Base-by-base conservation (phyloP, 1,284 basidiomycete genomes). In the Sparassis latifolia region DNA sequence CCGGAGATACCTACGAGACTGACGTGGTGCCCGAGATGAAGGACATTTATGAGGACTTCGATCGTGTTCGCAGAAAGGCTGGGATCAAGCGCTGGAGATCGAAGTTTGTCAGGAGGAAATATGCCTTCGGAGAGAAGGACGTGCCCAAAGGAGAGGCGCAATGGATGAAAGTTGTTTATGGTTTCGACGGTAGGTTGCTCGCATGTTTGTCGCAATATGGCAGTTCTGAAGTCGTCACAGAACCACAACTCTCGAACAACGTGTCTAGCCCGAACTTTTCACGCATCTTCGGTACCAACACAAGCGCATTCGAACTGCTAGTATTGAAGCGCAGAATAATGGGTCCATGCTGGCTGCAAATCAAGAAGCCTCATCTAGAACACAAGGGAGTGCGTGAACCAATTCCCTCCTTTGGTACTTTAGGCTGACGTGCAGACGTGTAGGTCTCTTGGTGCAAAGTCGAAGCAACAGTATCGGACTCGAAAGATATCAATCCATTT, bases 361-460 rank as follows among this genome's bases (percentile, higher is more conserved):
- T 20, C 20, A 20, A 20, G 20, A 20, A 20, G 20, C 20, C 20
- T 20, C 45, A 77, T 89, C 5, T 60, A 96, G 97, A n/a, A 89
- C 94, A 7, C 92, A 86, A 59, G 95, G 94, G 1, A 91, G 75
- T 50, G 88, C 96, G 0, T 99, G 61, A 97, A 99, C 67, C 73
- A 95, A 5, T 80, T 20, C 20, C 20, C 20, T 20, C 20, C 20
- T 20, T 20, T 20, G 20, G 20, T 20, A 20, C 20, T 20, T 99
- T n/a, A 92, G 94, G 1, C 62, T 99, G 49, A 98, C 98, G 70
- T 83, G 94, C 37, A 94, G 93, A 70, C 97, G 99, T 56, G 98
- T 97, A 92, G 97, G 97, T 2, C 95, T 97, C 93, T 94, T 1
- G 97, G 20, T 20, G 20, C 20, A 20, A 20, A 20, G 20, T 20